These are phyloP conservation scores for Pueraria montana DNA, from an alignment of 306 rosid genomes.

Conservation along the genomic window DNA sequence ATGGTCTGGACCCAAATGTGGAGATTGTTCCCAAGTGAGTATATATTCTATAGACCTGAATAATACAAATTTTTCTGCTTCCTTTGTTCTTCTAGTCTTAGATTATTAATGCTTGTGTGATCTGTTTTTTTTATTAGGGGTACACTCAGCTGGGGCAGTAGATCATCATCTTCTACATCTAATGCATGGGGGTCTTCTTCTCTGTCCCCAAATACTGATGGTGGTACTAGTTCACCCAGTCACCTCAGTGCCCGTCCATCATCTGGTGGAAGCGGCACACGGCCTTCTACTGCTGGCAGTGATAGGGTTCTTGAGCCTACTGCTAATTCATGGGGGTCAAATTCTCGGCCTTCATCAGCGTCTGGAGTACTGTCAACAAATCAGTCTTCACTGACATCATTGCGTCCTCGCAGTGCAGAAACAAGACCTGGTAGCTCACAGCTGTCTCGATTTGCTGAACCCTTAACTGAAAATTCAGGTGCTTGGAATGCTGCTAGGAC, in stretches of 20 bases:
- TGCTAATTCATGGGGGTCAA: conserved; percentile 77
- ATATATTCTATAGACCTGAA: conserved; percentile 24
- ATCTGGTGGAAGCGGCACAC: conserved; percentile 92
- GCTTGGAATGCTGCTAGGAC: conserved; percentile 86
- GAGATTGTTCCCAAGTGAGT: conserved; percentile 99
- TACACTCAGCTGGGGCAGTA: conserved; percentile 94
- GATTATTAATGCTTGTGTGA: conserved; percentile 38
- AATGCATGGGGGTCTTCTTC: conserved; percentile 93
- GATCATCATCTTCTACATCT: conserved; percentile 79
- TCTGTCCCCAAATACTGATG: conserved; percentile 83
- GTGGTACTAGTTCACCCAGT: conserved; percentile 82
- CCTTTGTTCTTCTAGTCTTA: conserved; percentile 13
- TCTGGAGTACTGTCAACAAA: conserved; percentile 82
- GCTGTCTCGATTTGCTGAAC: conserved; percentile 94
- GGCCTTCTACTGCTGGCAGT: conserved; percentile 95
- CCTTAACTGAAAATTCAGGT: conserved; percentile 69
- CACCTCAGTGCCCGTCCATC: conserved; percentile 85
- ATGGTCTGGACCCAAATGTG: conserved; percentile 89
- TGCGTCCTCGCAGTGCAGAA: conserved; percentile 99
- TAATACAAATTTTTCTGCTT: conserved; percentile 26
- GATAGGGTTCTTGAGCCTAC: conserved; percentile 79
- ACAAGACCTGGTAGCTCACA: conserved; percentile 97
- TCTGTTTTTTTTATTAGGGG: conserved; percentile 69
- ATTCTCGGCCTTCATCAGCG: conserved; percentile 95
- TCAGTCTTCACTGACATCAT: conserved; percentile 71